Evolutionary conservation across 163 green algal genomes (phyloP).

Genomic region (Scenedesmus sp.): DNA sequence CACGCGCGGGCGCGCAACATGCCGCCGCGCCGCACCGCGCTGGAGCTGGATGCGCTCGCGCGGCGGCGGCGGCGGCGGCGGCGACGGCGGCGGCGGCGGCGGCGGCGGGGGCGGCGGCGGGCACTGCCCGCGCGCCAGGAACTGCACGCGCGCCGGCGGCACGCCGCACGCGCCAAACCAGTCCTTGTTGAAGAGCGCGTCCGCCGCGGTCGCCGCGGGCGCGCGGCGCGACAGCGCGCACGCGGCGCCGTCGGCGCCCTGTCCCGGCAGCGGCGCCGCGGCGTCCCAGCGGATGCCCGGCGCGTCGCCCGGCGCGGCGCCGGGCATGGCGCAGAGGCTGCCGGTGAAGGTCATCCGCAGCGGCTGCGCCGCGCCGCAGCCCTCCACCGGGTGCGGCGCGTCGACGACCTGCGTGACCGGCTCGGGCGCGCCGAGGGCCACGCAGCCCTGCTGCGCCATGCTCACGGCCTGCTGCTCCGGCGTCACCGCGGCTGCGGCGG

Average conservation of each 20-base stretch:
- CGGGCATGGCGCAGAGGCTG: constrained; percentile 3
- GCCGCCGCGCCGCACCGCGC: constrained; percentile 11
- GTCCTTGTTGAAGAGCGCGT: constrained; percentile 24
- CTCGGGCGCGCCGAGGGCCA: not conserved
- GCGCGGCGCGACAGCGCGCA: not conserved
- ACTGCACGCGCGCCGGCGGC: constrained; percentile 19
- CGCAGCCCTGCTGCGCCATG: constrained; percentile 10
- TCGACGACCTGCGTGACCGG: not conserved
- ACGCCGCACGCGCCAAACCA: constrained; percentile 27
- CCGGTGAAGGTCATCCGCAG: constrained; percentile 22
- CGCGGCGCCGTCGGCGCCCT: not conserved
- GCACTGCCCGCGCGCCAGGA: constrained; percentile 14
- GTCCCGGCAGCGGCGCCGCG: not conserved
- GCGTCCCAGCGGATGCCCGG: not conserved
- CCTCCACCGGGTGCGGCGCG: not conserved
- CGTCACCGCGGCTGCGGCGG: not conserved
- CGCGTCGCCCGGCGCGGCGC: not conserved
- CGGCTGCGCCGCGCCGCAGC: not conserved
- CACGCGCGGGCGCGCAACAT: too few species aligned
- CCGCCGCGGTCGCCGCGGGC: not conserved
- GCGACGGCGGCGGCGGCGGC: not conserved
- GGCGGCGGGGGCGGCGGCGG: constrained; percentile 2
- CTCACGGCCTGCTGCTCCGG: not conserved
- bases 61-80: constrained; percentile 1
- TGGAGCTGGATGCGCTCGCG: not conserved